Conservation (phyloP, 1,284 basidiomycete genomes). For the Trichosporon faecale region DNA sequence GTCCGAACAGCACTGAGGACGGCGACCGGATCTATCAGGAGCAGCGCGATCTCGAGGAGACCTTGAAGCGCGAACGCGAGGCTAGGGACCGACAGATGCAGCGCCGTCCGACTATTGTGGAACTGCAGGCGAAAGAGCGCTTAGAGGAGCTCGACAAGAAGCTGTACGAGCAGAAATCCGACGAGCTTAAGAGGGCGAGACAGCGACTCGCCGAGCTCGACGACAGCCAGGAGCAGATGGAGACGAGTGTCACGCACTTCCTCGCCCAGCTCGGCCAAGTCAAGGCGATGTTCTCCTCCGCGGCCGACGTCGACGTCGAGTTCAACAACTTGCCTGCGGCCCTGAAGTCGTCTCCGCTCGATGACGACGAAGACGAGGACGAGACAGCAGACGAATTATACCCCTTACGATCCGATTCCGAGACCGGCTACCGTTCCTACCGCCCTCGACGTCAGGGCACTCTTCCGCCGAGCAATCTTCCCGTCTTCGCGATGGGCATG, state of each 20-base stretch:
- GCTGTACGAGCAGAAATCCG: slow-evolving; percentile 17
- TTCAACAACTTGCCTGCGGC: slow-evolving; percentile 25
- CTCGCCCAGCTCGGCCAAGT: slow-evolving; percentile 36
- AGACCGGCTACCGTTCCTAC: neutral
- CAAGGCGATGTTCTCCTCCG: slow-evolving; percentile 25
- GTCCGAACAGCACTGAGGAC: neutral
- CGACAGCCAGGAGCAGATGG: slow-evolving; percentile 18
- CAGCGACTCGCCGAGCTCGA: slow-evolving; percentile 10
- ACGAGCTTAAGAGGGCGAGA: neutral
- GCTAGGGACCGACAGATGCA: neutral
- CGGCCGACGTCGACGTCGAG: slow-evolving; percentile 33
- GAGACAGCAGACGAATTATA: slow-evolving; percentile 14
- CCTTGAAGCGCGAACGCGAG: slow-evolving; percentile 11
- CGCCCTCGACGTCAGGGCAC: slow-evolving; percentile 17
- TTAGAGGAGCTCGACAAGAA: slow-evolving; percentile 15
- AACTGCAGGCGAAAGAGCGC: slow-evolving; percentile 14
- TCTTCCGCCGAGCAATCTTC: slow-evolving; percentile 15
- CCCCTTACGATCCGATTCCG: slow-evolving; percentile 10
- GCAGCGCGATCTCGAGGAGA: slow-evolving; percentile 2
- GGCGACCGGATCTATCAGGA: neutral
- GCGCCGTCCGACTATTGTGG: slow-evolving; percentile 12
- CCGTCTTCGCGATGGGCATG: slow-evolving; percentile 20
- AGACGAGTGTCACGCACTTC: slow-evolving; percentile 34
- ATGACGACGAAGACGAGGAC: slow-evolving; percentile 6
- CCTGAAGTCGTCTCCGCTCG: neutral